Base-by-base conservation (phyloP, 1,139 yeast genomes). In the Petasospora fabianii region DNA sequence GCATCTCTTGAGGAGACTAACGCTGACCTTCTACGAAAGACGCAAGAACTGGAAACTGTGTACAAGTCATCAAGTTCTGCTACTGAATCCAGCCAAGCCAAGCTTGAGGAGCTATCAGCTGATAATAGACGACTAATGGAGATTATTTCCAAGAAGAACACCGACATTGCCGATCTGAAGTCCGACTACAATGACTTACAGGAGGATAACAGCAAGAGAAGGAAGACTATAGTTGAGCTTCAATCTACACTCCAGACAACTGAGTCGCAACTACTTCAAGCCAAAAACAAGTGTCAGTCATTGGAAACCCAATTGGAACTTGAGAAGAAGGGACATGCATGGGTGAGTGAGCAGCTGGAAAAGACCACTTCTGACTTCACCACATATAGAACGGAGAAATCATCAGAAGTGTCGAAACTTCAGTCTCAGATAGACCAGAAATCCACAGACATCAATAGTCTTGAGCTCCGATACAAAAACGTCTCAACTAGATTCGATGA, bases 161-260 rank as follows among this genome's bases (percentile, higher is more conserved):
- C 61, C 20, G 84, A 79, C 47, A 58, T 73, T 28, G 64, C 67
- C 27, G 66, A 65, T n/a, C 60, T 77, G 32, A 73, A 72, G 39
- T 65, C 64, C n/a, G 79, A 80, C 35, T 60, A 79, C n/a, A 73
- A 71, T 32, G 60, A 62, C 17, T 58, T 80, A 24, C 70, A 77
- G 21, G 62, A 65, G 14, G 64, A 72, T 6, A 75, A 73, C 45
- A 72, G 78, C 20, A 60, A 59, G 9, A 53, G 66, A n/a, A 66
- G 78, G 34, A 59, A 64, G 38, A 50, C 58, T 11, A 46, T 66
- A 8, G 58, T 68, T 27, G 71, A 68, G 7, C 49, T 68, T 20
- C 74, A 69, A 44, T 59, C 60, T 9, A 58, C 61, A 21, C 49
- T 59, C 3, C 69, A 69, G 36, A 55, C 58, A 12, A 46, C 60